phyloP scores from a whole-genome alignment of 306 rosid species.

The Trichosanthes truncata region DNA sequence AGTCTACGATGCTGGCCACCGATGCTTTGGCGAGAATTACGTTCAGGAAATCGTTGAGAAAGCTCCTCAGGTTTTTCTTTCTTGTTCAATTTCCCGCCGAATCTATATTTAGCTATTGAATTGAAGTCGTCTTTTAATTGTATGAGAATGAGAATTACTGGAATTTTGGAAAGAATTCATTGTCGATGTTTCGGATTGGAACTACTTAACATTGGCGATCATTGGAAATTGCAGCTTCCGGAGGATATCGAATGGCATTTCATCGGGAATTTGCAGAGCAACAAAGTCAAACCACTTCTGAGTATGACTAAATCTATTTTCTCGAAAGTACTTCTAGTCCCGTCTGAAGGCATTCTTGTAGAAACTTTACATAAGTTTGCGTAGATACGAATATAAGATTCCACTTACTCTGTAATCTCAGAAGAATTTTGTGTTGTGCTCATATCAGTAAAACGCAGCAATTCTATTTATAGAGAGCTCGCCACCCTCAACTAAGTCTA shows the following conservation, averaged over 20 bases:
- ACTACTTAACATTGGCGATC: not conserved
- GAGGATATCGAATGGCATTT: constrained; percentile 87
- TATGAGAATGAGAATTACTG: not conserved
- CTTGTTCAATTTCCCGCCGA: not conserved
- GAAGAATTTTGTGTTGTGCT: not conserved
- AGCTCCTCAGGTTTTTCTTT: constrained; percentile 60
- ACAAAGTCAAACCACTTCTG: constrained; percentile 73
- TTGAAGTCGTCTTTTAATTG: not conserved
- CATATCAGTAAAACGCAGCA: not conserved
- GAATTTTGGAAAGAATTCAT: not conserved
- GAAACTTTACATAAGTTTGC: not conserved
- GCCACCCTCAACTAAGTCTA: not conserved
- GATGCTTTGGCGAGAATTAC: constrained; percentile 87
- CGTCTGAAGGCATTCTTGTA: not conserved
- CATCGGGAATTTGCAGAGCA: constrained; percentile 87
- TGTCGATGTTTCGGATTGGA: not conserved
- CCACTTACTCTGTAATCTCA: not conserved
- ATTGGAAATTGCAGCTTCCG: constrained; percentile 52
- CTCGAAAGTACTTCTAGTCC: not conserved
- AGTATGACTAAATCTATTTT: constrained; percentile 29
- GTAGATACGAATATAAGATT: not conserved
- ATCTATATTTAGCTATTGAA: not conserved
- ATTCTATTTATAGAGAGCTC: not conserved
- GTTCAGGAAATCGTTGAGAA: constrained; percentile 76
- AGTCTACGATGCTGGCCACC: constrained; percentile 85